Evolutionary conservation across 495 filamentous ascomycete species (phyloP).

Genomic region (Penicillium maclennaniae): DNA sequence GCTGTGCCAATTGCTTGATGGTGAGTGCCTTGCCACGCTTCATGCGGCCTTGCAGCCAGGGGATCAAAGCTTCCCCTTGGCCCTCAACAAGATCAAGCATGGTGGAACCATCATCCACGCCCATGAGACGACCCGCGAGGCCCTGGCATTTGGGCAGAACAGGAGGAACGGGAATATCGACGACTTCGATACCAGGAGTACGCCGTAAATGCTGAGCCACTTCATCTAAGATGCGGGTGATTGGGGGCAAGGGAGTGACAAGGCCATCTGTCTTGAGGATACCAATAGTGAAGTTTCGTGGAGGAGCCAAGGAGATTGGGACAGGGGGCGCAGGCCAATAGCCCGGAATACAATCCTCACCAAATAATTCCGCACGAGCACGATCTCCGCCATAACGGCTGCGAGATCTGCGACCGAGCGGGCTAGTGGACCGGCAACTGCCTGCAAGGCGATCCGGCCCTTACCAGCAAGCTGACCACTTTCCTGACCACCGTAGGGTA

Average conservation of each 20-base stretch:
- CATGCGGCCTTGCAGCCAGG: slow-evolving; percentile 53
- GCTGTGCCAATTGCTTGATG: slow-evolving; percentile 41
- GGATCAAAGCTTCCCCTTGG: slow-evolving; percentile 53
- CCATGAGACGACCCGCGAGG: slow-evolving; percentile 55
- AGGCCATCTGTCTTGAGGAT: slow-evolving; percentile 55
- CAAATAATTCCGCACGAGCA: slow-evolving; percentile 45
- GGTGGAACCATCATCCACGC: slow-evolving; percentile 47
- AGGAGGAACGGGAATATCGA: slow-evolving; percentile 48
- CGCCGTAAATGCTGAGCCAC: slow-evolving; percentile 40
- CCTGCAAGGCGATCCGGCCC: slow-evolving; percentile 38
- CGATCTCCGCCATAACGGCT: slow-evolving; percentile 47
- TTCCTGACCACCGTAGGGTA: slow-evolving; percentile 52
- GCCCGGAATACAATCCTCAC: slow-evolving; percentile 47
- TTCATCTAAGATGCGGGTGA: slow-evolving; percentile 50
- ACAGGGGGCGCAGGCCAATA: slow-evolving; percentile 40
- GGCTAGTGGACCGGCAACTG: slow-evolving; percentile 50
- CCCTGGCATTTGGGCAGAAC: slow-evolving; percentile 49
- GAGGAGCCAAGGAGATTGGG: slow-evolving; percentile 2
- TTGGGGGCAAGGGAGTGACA: slow-evolving; percentile 55
- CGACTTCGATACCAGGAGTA: slow-evolving; percentile 46
- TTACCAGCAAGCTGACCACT: slow-evolving; percentile 38
- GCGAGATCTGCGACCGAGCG: slow-evolving; percentile 43
- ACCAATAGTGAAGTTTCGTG: slow-evolving; percentile 47
- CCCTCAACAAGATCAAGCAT: slow-evolving; percentile 54
- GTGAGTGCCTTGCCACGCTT: slow-evolving; percentile 38